Conservation (phyloP, 257 asterid species). For the Misopates orontium region DNA sequence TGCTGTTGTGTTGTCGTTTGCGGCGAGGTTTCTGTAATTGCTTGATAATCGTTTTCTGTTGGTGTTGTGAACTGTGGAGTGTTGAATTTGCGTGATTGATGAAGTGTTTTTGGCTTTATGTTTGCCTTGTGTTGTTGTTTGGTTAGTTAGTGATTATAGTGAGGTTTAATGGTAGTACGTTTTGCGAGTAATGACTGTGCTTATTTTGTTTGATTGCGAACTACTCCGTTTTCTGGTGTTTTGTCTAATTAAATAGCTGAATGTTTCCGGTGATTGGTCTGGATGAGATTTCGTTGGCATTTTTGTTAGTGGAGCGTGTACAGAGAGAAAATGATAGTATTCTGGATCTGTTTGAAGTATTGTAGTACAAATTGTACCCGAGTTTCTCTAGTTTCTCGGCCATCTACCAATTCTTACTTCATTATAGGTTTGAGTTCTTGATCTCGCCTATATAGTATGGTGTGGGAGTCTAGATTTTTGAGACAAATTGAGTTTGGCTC, state of each 20-base stretch:
- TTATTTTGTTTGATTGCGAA: not conserved
- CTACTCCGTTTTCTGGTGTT: not conserved
- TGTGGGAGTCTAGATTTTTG: not conserved
- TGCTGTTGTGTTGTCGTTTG: not conserved
- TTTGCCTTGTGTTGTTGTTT: not conserved
- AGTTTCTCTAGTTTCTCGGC: not conserved
- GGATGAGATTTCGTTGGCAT: not conserved
- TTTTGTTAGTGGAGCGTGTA: not conserved
- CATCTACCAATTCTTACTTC: not conserved
- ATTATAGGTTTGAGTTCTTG: not conserved
- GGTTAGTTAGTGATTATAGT: constrained; percentile 16
- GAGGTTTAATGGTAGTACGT: not conserved
- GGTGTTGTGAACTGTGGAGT: constrained; percentile 17
- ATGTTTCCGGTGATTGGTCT: not conserved
- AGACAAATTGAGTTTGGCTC: not conserved
- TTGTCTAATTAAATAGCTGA: constrained; percentile 10
- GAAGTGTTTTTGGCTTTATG: constrained; percentile 14
- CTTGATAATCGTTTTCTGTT: not conserved
- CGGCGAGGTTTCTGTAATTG: not conserved
- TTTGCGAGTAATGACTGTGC: constrained; percentile 22
- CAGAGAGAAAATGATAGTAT: not conserved
- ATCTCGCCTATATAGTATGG: not conserved
- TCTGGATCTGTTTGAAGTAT: not conserved
- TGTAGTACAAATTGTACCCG: not conserved
- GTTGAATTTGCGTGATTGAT: constrained; percentile 8